Evolutionary conservation across 106 monocot genomes (phyloP).

Genomic region (Acanthochlamys bracteata): DNA sequence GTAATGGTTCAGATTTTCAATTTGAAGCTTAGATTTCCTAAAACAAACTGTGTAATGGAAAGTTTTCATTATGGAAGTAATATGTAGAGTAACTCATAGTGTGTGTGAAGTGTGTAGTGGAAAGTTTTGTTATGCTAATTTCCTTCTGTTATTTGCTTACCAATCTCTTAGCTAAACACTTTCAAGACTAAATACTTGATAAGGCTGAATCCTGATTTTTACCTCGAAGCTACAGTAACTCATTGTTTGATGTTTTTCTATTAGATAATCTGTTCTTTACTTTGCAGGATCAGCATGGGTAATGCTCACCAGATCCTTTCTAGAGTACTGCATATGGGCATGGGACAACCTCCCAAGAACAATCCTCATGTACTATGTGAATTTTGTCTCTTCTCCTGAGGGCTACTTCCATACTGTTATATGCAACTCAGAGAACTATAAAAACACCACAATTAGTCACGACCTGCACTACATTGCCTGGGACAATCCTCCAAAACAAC

Average conservation of each 20-base stretch:
- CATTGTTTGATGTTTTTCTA: not conserved
- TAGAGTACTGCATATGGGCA: slow-evolving; percentile 34
- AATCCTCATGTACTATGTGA: slow-evolving; percentile 40
- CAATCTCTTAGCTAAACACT: too few species aligned
- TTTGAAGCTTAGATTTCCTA: too few species aligned
- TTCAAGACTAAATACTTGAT: too few species aligned
- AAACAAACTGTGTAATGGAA: too few species aligned
- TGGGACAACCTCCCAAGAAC: slow-evolving; percentile 35
- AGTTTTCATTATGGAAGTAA: too few species aligned
- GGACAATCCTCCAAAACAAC: slow-evolving; percentile 43
- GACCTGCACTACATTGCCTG: slow-evolving; percentile 46
- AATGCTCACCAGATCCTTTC: slow-evolving; percentile 27
- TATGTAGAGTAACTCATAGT: too few species aligned
- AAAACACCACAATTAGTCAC: slow-evolving; percentile 25
- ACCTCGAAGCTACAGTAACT: too few species aligned
- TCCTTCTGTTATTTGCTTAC: too few species aligned
- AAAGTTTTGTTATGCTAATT: too few species aligned
- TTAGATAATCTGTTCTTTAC: not conserved
- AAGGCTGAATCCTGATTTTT: too few species aligned
- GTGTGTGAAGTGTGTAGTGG: too few species aligned
- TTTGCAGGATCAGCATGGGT: slow-evolving; percentile 40
- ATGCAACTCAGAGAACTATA: slow-evolving; percentile 26
- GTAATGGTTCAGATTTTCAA: too few species aligned
- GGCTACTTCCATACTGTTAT: slow-evolving; percentile 44
- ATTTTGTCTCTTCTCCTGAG: slow-evolving; percentile 36